These are phyloP conservation scores for Pulveroboletus ravenelii DNA, from an alignment of 768 basidiomycete species.

Conservation along the genomic window DNA sequence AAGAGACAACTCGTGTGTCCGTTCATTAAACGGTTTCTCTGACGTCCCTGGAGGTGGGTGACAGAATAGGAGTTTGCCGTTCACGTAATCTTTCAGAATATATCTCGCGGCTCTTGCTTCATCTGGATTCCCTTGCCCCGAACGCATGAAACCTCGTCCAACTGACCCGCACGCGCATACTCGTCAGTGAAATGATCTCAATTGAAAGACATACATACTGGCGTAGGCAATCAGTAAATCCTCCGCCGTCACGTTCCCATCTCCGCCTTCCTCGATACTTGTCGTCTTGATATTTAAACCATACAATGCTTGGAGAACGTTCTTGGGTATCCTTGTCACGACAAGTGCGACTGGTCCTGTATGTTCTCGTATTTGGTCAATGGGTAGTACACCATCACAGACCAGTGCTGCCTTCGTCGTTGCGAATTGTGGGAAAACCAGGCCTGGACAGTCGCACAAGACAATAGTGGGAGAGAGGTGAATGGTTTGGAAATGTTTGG, in stretches of 20 bases:
- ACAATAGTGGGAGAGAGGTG: conserved; percentile 82
- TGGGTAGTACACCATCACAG: conserved; percentile 94
- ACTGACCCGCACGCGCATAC: conserved; percentile 46
- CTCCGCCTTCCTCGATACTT: conserved; percentile 77
- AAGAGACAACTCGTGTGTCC: conserved; percentile 59
- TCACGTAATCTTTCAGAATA: conserved; percentile 95
- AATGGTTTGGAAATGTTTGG: conserved; percentile 99
- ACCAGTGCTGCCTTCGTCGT: conserved; percentile 94
- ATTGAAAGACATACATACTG: conserved; percentile 51
- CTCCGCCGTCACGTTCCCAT: conserved; percentile 67
- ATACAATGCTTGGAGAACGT: conserved; percentile 86
- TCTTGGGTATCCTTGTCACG: conserved; percentile 70
- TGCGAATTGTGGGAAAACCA: conserved; percentile 98
- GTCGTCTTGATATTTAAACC: conserved; percentile 70
- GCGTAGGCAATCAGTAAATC: conserved; percentile 86
- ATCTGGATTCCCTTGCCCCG: conserved; percentile 96
- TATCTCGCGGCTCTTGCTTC: conserved; percentile 91
- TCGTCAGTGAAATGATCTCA: conserved; percentile 7
- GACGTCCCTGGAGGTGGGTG: conserved; percentile 77
- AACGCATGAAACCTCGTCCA: conserved; percentile 85
- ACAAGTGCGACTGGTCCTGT: conserved; percentile 80
- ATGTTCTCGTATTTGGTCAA: conserved; percentile 94
- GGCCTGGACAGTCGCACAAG: conserved; percentile 95
- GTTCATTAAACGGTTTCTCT: conserved; percentile 69
- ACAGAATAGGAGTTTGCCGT: conserved; percentile 86